phyloP scores from a whole-genome alignment of 2,329 filamentous ascomycete species.

The Talaromyces verruculosus region DNA sequence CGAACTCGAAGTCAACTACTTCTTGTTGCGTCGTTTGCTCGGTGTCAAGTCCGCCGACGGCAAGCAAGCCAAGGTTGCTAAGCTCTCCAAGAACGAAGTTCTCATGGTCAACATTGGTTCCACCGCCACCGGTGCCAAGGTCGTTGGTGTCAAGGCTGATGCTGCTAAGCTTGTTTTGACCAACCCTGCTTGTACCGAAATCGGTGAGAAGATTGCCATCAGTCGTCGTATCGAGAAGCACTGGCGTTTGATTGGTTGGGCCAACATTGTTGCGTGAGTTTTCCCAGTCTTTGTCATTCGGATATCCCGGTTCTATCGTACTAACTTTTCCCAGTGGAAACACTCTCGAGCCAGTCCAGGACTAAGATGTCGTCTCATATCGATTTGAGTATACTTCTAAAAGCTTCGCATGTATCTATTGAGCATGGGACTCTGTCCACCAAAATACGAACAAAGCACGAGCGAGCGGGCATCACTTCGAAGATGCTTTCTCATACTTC shows the following conservation, averaged over 20 bases:
- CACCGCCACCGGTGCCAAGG: conserved; percentile 95
- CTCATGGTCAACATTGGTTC: conserved; percentile 99
- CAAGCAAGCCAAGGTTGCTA: conserved; percentile 99
- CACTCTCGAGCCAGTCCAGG: conserved; percentile 47
- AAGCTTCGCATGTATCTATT: conserved; percentile 10
- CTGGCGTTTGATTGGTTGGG: conserved; percentile 94
- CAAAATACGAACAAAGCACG: conserved; percentile 1
- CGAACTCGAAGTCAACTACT: conserved; percentile 99
- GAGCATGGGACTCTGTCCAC: neutral
- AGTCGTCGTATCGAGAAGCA: conserved; percentile 98
- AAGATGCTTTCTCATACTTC: neutral
- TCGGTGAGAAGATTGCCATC: conserved; percentile 96
- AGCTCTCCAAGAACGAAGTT: conserved; percentile 96
- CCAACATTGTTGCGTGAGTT: conserved; percentile 66
- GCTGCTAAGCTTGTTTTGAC: conserved; percentile 92
- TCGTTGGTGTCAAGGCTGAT: conserved; percentile 95
- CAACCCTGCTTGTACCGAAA: conserved; percentile 91
- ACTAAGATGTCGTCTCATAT: conserved; percentile 31
- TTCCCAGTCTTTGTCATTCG: neutral
- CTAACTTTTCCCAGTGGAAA: conserved; percentile 41
- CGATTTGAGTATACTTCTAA: conserved; percentile 3
- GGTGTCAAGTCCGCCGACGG: conserved; percentile 97
- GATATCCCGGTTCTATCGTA: conserved; percentile 3
- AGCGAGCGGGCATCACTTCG: neutral
- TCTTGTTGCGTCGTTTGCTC: conserved; percentile 87